Evolutionary conservation across 192 early-diverging fungal genomes (phyloP), one percentile per base, ranked within the genome.

Genomic region (Cetraspora pellucida): DNA sequence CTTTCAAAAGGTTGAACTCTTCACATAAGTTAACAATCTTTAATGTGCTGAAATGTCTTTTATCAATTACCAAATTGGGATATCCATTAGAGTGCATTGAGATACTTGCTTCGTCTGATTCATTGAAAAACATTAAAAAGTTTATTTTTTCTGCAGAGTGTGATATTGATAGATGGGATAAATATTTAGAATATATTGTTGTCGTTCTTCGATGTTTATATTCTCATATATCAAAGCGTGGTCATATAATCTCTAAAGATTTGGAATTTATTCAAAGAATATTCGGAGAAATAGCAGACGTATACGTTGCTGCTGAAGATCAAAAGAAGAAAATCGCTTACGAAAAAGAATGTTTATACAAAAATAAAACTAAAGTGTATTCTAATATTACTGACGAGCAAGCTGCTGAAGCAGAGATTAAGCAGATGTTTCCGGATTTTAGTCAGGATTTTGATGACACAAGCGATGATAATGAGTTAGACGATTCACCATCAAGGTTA

Each of bases 381-480:
- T 3, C 10, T 31, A 25, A 19, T 28, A 81, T 84, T 27, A 82
- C 80, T 44, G 85, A 89, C 27, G 87, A 95, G 64, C 90, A 91
- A 64, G 83, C 89, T 1, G 91, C 93, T 45, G 93, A 93, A 72
- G 81, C 82, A 50, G 89, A 95, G 61, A 82, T 95, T 43, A 82
- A 82, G 46, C 88, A 93, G 72, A 84, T 92, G 50, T 98, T 98
- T 86, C 93, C 95, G 1, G 93, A 94, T 73, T 96, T 90, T 81
- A 90, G 86, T 74, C 92, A 94, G 10, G 95, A 93, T 60, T 96
- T 89, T 79, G 89, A 84, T 21, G 89, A 94, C 46, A 73, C 93
- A 7, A 81, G 84, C 8, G 86, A 85, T 21, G 87, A 81, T n/a
- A 69, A 80, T 74, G 72, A 75, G 16, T 78, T 74, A 45, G 83